A percentile compares a stretch with the other conserved stretches of the same genome.
Conservation (phyloP, 768 basidiomycete species). For the Lyophyllum atratum region DNA sequence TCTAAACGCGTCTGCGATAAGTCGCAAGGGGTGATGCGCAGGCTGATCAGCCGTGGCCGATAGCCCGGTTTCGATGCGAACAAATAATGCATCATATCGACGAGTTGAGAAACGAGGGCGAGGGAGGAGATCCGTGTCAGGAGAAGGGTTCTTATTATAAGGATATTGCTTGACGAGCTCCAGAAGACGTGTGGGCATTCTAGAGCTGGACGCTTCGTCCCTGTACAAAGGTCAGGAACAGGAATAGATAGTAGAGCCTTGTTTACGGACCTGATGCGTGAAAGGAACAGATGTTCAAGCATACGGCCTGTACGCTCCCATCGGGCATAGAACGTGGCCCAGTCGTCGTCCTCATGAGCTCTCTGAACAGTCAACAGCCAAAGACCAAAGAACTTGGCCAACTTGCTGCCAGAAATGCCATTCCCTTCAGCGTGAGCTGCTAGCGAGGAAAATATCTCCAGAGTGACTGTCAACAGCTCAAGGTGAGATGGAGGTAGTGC, state of each 20-base stretch:
- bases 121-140: slow-evolving; percentile 50
- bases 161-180: slow-evolving; percentile 76
- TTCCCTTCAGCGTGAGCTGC: slow-evolving; percentile 74
- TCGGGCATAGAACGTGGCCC: slow-evolving; percentile 64
- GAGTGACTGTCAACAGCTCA: slow-evolving; percentile 55
- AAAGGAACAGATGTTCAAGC: slow-evolving; percentile 76
- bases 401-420: slow-evolving; percentile 76
- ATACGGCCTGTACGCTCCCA: slow-evolving; percentile 78
- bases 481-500: slow-evolving; percentile 57
- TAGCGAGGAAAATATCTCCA: slow-evolving; percentile 68
- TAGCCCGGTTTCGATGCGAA: slow-evolving; percentile 63
- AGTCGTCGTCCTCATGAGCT: slow-evolving; percentile 54
- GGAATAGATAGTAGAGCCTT: background rate
- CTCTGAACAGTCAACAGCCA: slow-evolving; percentile 65
- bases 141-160: slow-evolving; percentile 39
- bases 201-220: slow-evolving; percentile 54
- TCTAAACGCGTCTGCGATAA: slow-evolving; percentile 67
- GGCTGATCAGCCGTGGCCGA: slow-evolving; percentile 35
- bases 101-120: slow-evolving; percentile 72
- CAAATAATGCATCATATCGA: slow-evolving; percentile 61
- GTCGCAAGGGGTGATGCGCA: slow-evolving; percentile 54
- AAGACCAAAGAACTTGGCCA: slow-evolving; percentile 70
- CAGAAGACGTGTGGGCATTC: slow-evolving; percentile 68
- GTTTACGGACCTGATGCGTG: slow-evolving; percentile 60
- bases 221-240: slow-evolving; percentile 33